Conservation (phyloP, 495 filamentous ascomycete genomes). For the Aspergillus panamensis region DNA sequence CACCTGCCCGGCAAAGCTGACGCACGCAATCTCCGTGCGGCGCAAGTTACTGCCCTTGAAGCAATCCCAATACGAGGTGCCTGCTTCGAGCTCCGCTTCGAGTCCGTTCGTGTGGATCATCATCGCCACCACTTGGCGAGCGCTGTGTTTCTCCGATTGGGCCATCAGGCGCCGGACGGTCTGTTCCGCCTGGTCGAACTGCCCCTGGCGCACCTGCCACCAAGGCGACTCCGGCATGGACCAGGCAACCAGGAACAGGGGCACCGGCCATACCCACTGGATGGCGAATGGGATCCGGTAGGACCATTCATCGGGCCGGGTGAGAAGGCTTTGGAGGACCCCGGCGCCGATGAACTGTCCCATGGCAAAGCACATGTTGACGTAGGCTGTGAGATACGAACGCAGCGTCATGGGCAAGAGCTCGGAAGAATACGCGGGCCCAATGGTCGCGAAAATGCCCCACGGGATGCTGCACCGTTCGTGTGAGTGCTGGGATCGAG, state of each 20-base stretch:
- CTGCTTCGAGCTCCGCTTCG: constrained; percentile 29
- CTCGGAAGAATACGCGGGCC: constrained; percentile 52
- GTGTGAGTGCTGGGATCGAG: not conserved
- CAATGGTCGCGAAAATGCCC: constrained; percentile 50
- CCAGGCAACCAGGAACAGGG: constrained; percentile 34
- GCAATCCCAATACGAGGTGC: constrained; percentile 37
- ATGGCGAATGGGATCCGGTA: constrained; percentile 55
- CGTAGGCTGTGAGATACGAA: constrained; percentile 43
- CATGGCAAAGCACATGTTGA: constrained; percentile 48
- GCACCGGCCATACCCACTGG: constrained; percentile 35
- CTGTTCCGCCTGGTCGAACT: constrained; percentile 43
- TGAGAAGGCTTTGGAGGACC: constrained; percentile 41
- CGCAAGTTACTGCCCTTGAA: constrained; percentile 40
- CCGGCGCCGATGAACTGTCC: constrained; percentile 52
- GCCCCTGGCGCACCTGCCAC: constrained; percentile 38
- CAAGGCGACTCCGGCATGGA: constrained; percentile 50
- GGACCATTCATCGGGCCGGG: constrained; percentile 41
- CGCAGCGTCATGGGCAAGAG: constrained; percentile 44
- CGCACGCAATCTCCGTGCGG: constrained; percentile 37
- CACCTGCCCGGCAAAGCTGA: constrained; percentile 23
- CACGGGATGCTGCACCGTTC: constrained; percentile 23
- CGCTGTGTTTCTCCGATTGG: constrained; percentile 1
- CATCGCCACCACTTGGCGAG: constrained; percentile 44
- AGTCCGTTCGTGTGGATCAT: constrained; percentile 39
- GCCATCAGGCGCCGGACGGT: constrained; percentile 41